Percentiles rank a stretch among this genome's conserved stretches.
These are phyloP conservation scores for Phytophthora crassamura DNA, from an alignment of 352 stramenopile species.

Conservation along the genomic window DNA sequence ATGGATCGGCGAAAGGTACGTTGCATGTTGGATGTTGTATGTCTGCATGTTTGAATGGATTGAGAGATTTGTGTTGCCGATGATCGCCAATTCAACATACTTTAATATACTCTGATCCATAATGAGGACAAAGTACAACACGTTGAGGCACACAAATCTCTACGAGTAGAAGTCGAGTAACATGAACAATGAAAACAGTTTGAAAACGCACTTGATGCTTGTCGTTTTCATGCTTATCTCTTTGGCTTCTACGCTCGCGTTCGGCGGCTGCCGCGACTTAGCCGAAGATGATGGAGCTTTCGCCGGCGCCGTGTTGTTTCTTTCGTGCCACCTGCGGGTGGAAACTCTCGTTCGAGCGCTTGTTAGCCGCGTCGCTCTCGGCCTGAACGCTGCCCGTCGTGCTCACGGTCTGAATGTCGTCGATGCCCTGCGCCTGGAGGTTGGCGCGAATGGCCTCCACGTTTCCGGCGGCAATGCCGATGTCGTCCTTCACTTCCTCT, in stretches of 20 bases:
- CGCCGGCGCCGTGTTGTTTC: conserved; percentile 79
- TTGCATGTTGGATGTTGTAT: conserved; percentile 18
- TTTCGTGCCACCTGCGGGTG: conserved; percentile 72
- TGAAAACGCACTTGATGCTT: conserved; percentile 17
- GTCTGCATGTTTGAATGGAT: conserved; percentile 14
- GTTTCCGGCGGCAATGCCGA: conserved; percentile 71
- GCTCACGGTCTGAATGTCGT: conserved; percentile 55
- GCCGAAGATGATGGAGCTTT: conserved; percentile 86
- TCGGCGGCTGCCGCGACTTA: conserved; percentile 29
- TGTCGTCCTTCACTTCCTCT: conserved; percentile 88
- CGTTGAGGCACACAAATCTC: conserved; percentile 55
- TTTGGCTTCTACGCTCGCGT: background rate
- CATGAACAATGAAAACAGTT: background rate
- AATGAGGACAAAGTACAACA: conserved; percentile 66
- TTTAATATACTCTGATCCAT: conserved; percentile 87
- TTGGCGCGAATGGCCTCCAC: conserved; percentile 82
- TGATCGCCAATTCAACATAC: conserved; percentile 72
- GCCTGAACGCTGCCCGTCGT: conserved; percentile 58
- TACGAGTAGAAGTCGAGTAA: conserved; percentile 2
- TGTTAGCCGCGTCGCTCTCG: conserved; percentile 56
- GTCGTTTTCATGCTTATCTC: background rate
- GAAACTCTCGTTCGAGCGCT: conserved; percentile 55
- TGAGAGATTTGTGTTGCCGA: conserved; percentile 41
- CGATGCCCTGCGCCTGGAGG: conserved; percentile 73
- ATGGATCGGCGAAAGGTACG: conserved; percentile 18